phyloP scores from a whole-genome alignment of 805 yeast genomes.

The Candida silvatica region DNA sequence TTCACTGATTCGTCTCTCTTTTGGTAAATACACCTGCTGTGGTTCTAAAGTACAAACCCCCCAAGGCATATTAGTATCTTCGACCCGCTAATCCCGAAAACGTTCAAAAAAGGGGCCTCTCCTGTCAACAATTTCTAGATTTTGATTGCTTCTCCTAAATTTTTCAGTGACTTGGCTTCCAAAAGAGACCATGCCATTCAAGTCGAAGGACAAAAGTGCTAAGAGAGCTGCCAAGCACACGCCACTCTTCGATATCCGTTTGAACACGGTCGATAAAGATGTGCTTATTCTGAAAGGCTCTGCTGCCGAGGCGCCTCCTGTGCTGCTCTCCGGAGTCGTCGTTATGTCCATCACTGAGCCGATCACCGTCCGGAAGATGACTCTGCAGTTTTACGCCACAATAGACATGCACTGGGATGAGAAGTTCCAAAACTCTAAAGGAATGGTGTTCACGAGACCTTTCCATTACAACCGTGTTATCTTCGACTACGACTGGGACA shows the following conservation, averaged over 20 bases:
- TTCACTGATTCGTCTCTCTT: too few relatives aligned
- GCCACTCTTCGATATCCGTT: conserved; percentile 37
- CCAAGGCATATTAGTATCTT: too few relatives aligned
- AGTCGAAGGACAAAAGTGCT: background rate
- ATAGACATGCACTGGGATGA: conserved; percentile 62
- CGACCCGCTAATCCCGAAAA: too few relatives aligned
- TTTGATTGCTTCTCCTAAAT: too few relatives aligned
- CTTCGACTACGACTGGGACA: conserved; percentile 76
- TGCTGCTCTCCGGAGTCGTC: conserved; percentile 66
- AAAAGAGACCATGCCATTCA: background rate
- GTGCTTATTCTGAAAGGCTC: conserved; percentile 77
- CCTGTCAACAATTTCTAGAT: too few relatives aligned
- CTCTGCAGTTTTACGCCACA: conserved; percentile 59
- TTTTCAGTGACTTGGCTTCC: too few relatives aligned
- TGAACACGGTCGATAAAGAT: conserved; percentile 64
- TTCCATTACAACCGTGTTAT: conserved; percentile 49
- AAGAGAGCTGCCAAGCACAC: conserved; percentile 15
- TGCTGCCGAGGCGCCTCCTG: conserved; percentile 70
- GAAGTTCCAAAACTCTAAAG: conserved; percentile 35
- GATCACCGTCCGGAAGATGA: conserved; percentile 52
- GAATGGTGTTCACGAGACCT: conserved; percentile 32
- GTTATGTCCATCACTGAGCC: conserved; percentile 74
- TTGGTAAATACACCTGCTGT: too few relatives aligned
- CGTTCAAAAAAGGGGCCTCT: background rate
- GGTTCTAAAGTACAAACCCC: too few relatives aligned